These are phyloP conservation scores for Candida sp. DNA, from an alignment of 1,139 yeast species.

Conservation along the genomic window DNA sequence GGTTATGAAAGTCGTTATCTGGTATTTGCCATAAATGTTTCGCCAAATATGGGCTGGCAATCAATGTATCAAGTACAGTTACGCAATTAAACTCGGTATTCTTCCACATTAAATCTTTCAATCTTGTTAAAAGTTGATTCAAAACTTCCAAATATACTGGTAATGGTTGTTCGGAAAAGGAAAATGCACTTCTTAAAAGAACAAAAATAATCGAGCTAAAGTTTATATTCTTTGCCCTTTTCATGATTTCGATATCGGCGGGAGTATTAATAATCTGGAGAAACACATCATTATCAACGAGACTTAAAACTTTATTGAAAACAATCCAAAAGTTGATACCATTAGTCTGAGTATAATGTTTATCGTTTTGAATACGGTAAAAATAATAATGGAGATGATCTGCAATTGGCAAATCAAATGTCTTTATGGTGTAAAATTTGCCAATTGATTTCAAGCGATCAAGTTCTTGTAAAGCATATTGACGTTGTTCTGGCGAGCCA, in stretches of 20 bases:
- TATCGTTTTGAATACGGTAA: constrained; percentile 51
- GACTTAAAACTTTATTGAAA: constrained; percentile 35
- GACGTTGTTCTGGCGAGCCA: constrained; percentile 41
- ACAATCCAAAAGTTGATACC: constrained; percentile 55
- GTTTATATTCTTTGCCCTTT: constrained; percentile 33
- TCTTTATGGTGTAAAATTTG: constrained; percentile 1
- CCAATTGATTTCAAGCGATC: background rate
- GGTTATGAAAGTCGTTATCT: constrained; percentile 20
- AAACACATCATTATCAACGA: constrained; percentile 38
- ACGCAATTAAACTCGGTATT: constrained; percentile 48
- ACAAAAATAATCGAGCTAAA: constrained; percentile 45
- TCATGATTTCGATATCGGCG: constrained; percentile 38
- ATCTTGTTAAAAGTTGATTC: constrained; percentile 32
- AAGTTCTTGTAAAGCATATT: constrained; percentile 38
- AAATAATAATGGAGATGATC: constrained; percentile 56
- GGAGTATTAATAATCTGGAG: constrained; percentile 39
- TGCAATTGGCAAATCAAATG: constrained; percentile 32
- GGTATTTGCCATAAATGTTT: constrained; percentile 3
- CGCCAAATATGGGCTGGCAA: constrained; percentile 28
- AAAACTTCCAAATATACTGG: constrained; percentile 52
- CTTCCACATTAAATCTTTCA: constrained; percentile 49
- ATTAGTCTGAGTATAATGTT: constrained; percentile 36
- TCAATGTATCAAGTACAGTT: constrained; percentile 53
- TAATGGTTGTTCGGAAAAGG: constrained; percentile 49
- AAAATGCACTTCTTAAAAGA: constrained; percentile 47